A percentile compares a stretch with the other conserved stretches of the same genome.
phyloP scores from a whole-genome alignment of 805 yeast species.

The Starmerella sirachaensis region DNA sequence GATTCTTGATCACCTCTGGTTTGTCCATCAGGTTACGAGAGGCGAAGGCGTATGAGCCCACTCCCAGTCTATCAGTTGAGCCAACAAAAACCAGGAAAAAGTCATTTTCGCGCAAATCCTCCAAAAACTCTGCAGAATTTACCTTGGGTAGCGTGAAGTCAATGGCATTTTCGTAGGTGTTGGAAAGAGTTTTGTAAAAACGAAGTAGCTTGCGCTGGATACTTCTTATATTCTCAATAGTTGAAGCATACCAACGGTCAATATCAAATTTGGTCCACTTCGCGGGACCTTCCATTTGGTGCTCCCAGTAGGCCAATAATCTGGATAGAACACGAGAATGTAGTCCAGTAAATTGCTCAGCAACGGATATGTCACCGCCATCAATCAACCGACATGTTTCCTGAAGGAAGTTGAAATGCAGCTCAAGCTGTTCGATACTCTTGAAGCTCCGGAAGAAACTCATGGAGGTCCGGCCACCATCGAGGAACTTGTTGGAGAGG shows the following conservation, averaged over 20 bases:
- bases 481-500: constrained; percentile 64
- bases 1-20: constrained; percentile 27
- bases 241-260: constrained; percentile 38
- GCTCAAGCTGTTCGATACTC: constrained; percentile 81
- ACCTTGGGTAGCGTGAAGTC: constrained; percentile 29
- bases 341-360: constrained; percentile 59
- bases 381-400: constrained; percentile 68
- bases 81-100: constrained; percentile 73
- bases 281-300: constrained; percentile 56
- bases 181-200: constrained; percentile 54
- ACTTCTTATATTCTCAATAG: constrained; percentile 33
- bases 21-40: constrained; percentile 41
- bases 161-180: constrained; percentile 62
- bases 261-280: constrained; percentile 33
- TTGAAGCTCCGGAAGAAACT: constrained; percentile 66
- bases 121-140: constrained; percentile 39
- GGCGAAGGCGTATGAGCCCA: constrained; percentile 55
- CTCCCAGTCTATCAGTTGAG: constrained; percentile 41
- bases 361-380: constrained; percentile 69
- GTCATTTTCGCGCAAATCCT: constrained; percentile 46
- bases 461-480: constrained; percentile 46
- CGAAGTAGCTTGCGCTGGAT: constrained; percentile 72
- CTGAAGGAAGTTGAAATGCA: constrained; percentile 66
- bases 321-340: constrained; percentile 58
- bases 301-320: constrained; percentile 54